Evolutionary conservation across 352 stramenopile genomes (phyloP).

Genomic region (Globisporangium spinosum): DNA sequence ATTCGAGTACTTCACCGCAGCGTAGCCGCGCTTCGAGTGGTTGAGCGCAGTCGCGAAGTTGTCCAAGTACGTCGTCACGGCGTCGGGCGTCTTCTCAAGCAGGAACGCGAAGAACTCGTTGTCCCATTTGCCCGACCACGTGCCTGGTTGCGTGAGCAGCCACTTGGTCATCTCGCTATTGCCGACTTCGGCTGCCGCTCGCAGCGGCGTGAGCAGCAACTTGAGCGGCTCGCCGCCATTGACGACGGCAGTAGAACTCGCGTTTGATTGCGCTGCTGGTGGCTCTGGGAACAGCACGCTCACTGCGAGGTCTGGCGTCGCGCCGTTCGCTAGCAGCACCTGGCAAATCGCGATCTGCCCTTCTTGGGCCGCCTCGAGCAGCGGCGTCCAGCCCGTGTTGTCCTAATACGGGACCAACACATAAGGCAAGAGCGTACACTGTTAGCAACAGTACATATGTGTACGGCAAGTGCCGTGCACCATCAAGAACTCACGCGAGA

Average conservation of each 20-base stretch:
- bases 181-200: conserved; percentile 47
- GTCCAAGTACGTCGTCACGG: conserved; percentile 44
- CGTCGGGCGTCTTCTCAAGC: conserved; percentile 44
- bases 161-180: conserved; percentile 54
- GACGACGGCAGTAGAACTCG: background rate
- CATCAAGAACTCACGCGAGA: conserved; percentile 19
- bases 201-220: conserved; percentile 36
- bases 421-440: too few species aligned
- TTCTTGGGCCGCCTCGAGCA: conserved; percentile 59
- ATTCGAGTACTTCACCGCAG: conserved; percentile 49
- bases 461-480: background rate
- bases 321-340: conserved; percentile 38
- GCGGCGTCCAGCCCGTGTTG: conserved; percentile 47
- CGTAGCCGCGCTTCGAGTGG: conserved; percentile 40
- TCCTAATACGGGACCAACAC: conserved; percentile 16
- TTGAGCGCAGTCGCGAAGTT: conserved; percentile 42
- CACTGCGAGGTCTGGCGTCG: conserved; percentile 32
- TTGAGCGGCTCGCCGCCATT: conserved; percentile 1
- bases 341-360: conserved; percentile 46
- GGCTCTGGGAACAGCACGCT: background rate
- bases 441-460: background rate
- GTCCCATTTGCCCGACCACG: conserved; percentile 40
- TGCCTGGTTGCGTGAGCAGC: conserved; percentile 38
- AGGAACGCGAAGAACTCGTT: conserved; percentile 45
- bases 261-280: background rate